Percentiles rank a stretch among this genome's conserved stretches.
Evolutionary conservation across 768 basidiomycete genomes (phyloP).

Genomic region (Tricholoma hemisulphureum): DNA sequence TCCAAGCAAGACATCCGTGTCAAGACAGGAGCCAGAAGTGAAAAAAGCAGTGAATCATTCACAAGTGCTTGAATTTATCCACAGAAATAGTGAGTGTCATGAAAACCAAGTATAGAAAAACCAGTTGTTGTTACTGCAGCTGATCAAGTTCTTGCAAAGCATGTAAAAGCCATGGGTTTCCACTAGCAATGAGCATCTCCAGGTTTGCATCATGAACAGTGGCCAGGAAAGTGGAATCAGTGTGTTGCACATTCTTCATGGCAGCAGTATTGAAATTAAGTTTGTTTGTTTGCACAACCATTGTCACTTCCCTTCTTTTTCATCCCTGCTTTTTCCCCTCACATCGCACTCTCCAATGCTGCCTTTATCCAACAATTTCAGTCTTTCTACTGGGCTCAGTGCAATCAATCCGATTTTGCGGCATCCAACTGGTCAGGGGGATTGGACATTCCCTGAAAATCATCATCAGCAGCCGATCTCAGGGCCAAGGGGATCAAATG

Average conservation of each 20-base stretch:
- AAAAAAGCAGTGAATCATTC: neutral
- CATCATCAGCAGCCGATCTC: neutral
- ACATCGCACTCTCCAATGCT: too few relatives aligned
- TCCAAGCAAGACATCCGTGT: neutral
- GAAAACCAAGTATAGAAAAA: neutral
- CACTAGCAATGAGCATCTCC: neutral
- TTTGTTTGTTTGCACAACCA: neutral
- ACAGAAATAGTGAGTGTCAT: neutral
- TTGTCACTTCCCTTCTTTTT: neutral
- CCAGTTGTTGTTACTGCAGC: neutral
- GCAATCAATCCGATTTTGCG: neutral
- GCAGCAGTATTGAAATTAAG: neutral
- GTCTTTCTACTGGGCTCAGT: neutral
- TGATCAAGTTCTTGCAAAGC: neutral
- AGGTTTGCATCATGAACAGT: neutral
- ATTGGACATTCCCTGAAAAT: neutral
- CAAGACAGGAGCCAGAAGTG: neutral
- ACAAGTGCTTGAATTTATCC: too few relatives aligned
- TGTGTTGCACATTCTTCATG: neutral
- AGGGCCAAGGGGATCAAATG: neutral
- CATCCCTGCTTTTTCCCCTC: neutral
- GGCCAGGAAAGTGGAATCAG: neutral
- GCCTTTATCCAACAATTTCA: neutral
- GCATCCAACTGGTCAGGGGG: too few relatives aligned
- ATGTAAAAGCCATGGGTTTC: neutral